Conservation (phyloP, 2,329 filamentous ascomycete species). For the Neopestalotiopsis sp. region DNA sequence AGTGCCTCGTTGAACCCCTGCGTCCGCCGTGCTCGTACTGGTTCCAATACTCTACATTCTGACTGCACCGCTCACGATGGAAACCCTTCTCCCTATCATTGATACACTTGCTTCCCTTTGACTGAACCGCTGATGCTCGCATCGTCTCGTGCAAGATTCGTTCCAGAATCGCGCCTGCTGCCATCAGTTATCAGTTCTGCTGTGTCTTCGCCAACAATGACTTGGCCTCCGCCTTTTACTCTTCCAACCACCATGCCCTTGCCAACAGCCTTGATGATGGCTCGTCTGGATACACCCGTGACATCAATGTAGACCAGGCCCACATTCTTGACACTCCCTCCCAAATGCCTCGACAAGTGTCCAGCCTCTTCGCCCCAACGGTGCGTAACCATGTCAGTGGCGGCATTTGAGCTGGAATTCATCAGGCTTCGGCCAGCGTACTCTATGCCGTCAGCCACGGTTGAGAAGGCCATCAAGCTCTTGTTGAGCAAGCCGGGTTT, state of each 20-base stretch:
- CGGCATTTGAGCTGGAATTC: conserved; percentile 74
- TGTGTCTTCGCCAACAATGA: conserved; percentile 67
- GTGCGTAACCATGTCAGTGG: conserved; percentile 86
- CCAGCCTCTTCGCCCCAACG: conserved; percentile 88
- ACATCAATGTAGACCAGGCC: conserved; percentile 97
- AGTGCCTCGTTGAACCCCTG: not conserved
- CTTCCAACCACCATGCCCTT: conserved; percentile 94
- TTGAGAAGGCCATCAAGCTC: conserved; percentile 94
- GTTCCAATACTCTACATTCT: not conserved
- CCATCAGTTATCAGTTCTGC: not conserved
- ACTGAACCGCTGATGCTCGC: conserved; percentile 27
- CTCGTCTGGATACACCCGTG: conserved; percentile 85
- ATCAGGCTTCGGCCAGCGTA: conserved; percentile 82
- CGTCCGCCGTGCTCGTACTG: not conserved
- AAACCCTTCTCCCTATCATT: conserved; percentile 13
- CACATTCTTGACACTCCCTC: conserved; percentile 92
- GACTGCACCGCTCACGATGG: too few relatives aligned
- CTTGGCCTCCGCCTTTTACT: conserved; percentile 74
- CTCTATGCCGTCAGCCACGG: conserved; percentile 91
- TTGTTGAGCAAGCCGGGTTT: conserved; percentile 96
- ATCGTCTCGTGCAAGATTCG: conserved; percentile 24
- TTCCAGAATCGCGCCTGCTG: conserved; percentile 14
- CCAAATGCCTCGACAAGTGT: conserved; percentile 73
- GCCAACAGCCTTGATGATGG: conserved; percentile 91
- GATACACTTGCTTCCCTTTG: conserved; percentile 23